Evolutionary conservation across 331 rosid species (phyloP).

Genomic region (Stylosanthes scabra): DNA sequence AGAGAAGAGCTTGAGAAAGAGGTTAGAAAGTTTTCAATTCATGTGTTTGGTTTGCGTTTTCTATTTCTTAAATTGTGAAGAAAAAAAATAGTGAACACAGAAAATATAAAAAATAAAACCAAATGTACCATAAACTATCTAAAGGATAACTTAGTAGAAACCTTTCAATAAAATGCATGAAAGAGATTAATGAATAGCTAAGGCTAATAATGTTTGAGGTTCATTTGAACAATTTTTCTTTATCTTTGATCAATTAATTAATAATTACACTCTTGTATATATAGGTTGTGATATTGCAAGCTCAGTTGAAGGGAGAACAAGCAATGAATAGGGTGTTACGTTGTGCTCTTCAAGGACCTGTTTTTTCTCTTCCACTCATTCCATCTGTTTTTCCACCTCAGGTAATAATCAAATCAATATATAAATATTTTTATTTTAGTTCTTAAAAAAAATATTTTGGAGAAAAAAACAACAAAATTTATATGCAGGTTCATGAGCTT

Average conservation of each 20-base stretch:
- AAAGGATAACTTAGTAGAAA: no score
- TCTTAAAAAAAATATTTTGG: no score
- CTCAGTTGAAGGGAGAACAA: slow-evolving; percentile 68
- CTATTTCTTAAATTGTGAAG: no score
- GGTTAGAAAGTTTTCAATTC: slow-evolving; percentile 43
- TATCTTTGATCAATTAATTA: no score
- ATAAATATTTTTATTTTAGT: no score
- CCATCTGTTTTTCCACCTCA: slow-evolving; percentile 65
- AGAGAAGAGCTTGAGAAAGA: slow-evolving; percentile 69
- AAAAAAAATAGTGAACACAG: neutral
- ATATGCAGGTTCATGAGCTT: slow-evolving; percentile 61
- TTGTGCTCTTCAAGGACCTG: slow-evolving; percentile 71
- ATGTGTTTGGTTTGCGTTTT: no score
- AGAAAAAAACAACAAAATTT: no score
- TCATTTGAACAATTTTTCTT: neutral
- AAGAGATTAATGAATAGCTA: neutral
- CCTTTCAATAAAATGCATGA: neutral
- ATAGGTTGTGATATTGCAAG: slow-evolving; percentile 72
- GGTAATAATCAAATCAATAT: slow-evolving; percentile 38
- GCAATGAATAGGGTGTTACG: slow-evolving; percentile 60
- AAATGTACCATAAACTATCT: no score
- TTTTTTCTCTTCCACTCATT: slow-evolving; percentile 54
- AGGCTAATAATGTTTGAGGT: neutral
- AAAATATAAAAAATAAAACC: no score
- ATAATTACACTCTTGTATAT: neutral